Evolutionary conservation across 2,329 filamentous ascomycete species (phyloP).

Genomic region (Ophiocordyceps camponoti-floridani): DNA sequence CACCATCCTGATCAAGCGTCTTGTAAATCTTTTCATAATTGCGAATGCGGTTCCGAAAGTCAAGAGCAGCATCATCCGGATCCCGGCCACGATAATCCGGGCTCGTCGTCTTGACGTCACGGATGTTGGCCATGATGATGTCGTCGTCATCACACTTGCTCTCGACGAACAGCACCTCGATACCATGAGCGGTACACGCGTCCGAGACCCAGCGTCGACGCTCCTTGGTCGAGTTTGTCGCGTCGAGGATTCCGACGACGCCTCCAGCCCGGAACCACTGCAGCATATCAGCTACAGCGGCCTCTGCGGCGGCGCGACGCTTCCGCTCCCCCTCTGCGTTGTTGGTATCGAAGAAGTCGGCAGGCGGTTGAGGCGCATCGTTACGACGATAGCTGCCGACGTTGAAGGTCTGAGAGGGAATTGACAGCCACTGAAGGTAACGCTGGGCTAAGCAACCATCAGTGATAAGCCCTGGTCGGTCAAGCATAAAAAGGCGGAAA

Average conservation of each 20-base stretch:
- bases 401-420: slow-evolving; percentile 89
- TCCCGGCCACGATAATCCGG: slow-evolving; percentile 92
- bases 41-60: slow-evolving; percentile 85
- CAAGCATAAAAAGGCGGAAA: background rate
- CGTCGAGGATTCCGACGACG: slow-evolving; percentile 84
- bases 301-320: slow-evolving; percentile 75
- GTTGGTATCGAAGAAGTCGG: slow-evolving; percentile 85
- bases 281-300: slow-evolving; percentile 84
- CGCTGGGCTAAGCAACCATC: slow-evolving; percentile 46
- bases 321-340: slow-evolving; percentile 84
- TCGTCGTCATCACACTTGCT: slow-evolving; percentile 93
- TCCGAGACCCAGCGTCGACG: slow-evolving; percentile 85
- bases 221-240: slow-evolving; percentile 86
- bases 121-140: slow-evolving; percentile 94
- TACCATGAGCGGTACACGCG: slow-evolving; percentile 51
- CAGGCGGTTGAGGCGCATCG: slow-evolving; percentile 74
- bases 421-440: slow-evolving; percentile 92
- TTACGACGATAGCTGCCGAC: slow-evolving; percentile 89
- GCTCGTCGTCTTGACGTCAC: slow-evolving; percentile 91
- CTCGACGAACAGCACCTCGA: slow-evolving; percentile 91
- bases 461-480: background rate
- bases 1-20: slow-evolving; percentile 63
- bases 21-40: slow-evolving; percentile 97
- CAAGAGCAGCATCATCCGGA: slow-evolving; percentile 73
- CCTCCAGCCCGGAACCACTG: slow-evolving; percentile 74